Percentiles rank a stretch among this genome's conserved stretches.
Conservation (phyloP, 2,329 filamentous ascomycete species). For the Fusarium ambrosium region DNA sequence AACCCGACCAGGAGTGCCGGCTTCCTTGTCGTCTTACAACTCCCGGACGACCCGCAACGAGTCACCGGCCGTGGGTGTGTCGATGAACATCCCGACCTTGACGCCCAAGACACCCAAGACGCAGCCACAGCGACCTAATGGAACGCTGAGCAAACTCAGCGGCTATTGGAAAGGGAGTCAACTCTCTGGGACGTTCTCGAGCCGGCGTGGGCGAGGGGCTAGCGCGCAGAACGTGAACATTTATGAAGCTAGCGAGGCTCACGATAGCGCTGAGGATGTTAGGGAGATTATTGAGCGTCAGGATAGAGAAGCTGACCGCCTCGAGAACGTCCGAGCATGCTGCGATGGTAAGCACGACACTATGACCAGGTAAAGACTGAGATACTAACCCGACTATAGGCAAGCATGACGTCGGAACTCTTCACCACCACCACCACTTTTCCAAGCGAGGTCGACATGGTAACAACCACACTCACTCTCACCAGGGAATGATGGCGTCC, state of each 20-base stretch:
- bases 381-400: slow-evolving; percentile 60
- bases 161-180: slow-evolving; percentile 69
- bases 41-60: slow-evolving; percentile 78
- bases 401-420: slow-evolving; percentile 79
- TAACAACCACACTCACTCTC: slow-evolving; percentile 54
- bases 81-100: slow-evolving; percentile 68
- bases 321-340: slow-evolving; percentile 97
- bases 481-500: slow-evolving; percentile 53
- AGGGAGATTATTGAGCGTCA: slow-evolving; percentile 83
- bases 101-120: slow-evolving; percentile 67
- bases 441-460: slow-evolving; percentile 59
- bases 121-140: slow-evolving; percentile 53
- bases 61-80: slow-evolving; percentile 67
- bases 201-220: slow-evolving; percentile 65
- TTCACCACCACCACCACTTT: slow-evolving; percentile 60
- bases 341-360: slow-evolving; percentile 83
- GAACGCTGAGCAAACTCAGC: slow-evolving; percentile 71
- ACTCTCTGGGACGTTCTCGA: slow-evolving; percentile 65
- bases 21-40: slow-evolving; percentile 84
- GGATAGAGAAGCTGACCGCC: slow-evolving; percentile 79
- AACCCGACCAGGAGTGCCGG: slow-evolving; percentile 67
- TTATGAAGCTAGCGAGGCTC: slow-evolving; percentile 73
- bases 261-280: slow-evolving; percentile 87
- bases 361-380: neutral
- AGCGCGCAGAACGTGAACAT: slow-evolving; percentile 62